These are phyloP conservation scores for Scytalidium sp. DNA, from an alignment of 2,329 filamentous ascomycete genomes.

Conservation along the genomic window DNA sequence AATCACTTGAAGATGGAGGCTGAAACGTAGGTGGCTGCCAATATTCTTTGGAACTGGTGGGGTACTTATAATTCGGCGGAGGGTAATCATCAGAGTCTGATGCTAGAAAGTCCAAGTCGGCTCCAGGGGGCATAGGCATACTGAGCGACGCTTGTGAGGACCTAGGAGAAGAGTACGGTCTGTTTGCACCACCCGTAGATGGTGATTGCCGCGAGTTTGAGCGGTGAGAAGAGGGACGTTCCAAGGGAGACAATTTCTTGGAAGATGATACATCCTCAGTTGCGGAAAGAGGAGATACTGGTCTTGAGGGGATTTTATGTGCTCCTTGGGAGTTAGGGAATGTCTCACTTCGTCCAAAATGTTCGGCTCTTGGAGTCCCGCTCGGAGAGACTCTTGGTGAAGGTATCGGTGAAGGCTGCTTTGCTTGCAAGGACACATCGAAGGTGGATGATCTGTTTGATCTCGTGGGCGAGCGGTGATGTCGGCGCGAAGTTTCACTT, in stretches of 20 bases:
- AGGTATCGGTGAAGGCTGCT: slow-evolving; percentile 17
- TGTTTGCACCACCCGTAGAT: slow-evolving; percentile 9
- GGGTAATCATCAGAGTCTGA: slow-evolving; percentile 14
- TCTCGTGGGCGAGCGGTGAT: slow-evolving; percentile 19
- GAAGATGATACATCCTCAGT: slow-evolving; percentile 12
- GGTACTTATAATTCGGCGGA: slow-evolving; percentile 8
- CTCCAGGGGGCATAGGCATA: slow-evolving; percentile 19
- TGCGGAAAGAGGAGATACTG: slow-evolving; percentile 22
- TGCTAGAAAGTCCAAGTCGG: slow-evolving; percentile 13
- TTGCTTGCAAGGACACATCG: slow-evolving; percentile 10
- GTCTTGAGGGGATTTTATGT: slow-evolving; percentile 14
- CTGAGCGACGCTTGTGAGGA: slow-evolving; percentile 11
- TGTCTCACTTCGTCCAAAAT: slow-evolving; percentile 22
- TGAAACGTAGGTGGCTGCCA: slow-evolving; percentile 48
- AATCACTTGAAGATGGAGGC: slow-evolving; percentile 26
- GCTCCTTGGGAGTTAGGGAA: slow-evolving; percentile 14
- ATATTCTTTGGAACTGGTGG: slow-evolving; percentile 12
- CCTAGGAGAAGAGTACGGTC: slow-evolving; percentile 6
- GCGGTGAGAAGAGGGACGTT: slow-evolving; percentile 8
- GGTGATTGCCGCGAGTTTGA: slow-evolving; percentile 17
- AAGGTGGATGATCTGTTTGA: slow-evolving; percentile 17
- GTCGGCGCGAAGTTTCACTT: background rate
- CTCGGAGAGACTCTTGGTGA: slow-evolving; percentile 26
- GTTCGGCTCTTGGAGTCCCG: slow-evolving; percentile 17
- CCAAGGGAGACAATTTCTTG: slow-evolving; percentile 20